phyloP scores from a whole-genome alignment of 495 filamentous ascomycete genomes.

The Penicillium ucsense region DNA sequence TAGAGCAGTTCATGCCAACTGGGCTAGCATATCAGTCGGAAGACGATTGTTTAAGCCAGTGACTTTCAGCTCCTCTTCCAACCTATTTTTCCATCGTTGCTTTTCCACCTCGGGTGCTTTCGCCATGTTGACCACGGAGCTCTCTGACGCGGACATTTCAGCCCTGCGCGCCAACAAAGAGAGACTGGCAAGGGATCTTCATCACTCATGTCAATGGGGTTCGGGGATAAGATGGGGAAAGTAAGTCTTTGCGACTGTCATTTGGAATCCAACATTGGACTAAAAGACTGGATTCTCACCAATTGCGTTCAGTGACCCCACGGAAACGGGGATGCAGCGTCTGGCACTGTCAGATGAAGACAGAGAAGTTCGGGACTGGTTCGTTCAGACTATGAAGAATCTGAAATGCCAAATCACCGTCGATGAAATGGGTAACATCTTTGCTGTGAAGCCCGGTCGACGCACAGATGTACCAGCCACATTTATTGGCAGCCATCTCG shows the following conservation, averaged over 20 bases:
- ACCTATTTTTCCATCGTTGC: neutral
- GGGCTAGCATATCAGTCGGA: neutral
- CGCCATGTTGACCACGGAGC: slow-evolving; percentile 31
- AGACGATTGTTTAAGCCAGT: too few relatives aligned
- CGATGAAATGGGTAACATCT: slow-evolving; percentile 68
- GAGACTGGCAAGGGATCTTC: slow-evolving; percentile 51
- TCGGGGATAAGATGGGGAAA: slow-evolving; percentile 53
- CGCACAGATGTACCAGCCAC: slow-evolving; percentile 47
- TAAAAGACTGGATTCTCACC: too few relatives aligned
- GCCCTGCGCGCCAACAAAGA: slow-evolving; percentile 47
- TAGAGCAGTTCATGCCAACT: neutral
- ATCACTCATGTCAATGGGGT: slow-evolving; percentile 60
- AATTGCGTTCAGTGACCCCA: slow-evolving; percentile 31
- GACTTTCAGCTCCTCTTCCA: too few relatives aligned
- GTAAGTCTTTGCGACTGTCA: slow-evolving; percentile 27
- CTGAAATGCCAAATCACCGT: slow-evolving; percentile 54
- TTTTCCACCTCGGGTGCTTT: slow-evolving; percentile 20
- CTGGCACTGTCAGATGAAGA: slow-evolving; percentile 63
- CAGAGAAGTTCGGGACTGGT: slow-evolving; percentile 66
- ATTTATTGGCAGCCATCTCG: slow-evolving; percentile 64
- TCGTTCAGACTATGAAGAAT: slow-evolving; percentile 51
- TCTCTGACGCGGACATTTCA: slow-evolving; percentile 31
- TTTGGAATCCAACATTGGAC: too few relatives aligned
- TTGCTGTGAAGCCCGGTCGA: slow-evolving; percentile 56
- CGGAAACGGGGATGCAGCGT: slow-evolving; percentile 56